A percentile compares a stretch with the other conserved stretches of the same genome.
Conservation (phyloP, 1,284 basidiomycete genomes). For the Cutaneotrichosporon daszewskae region DNA sequence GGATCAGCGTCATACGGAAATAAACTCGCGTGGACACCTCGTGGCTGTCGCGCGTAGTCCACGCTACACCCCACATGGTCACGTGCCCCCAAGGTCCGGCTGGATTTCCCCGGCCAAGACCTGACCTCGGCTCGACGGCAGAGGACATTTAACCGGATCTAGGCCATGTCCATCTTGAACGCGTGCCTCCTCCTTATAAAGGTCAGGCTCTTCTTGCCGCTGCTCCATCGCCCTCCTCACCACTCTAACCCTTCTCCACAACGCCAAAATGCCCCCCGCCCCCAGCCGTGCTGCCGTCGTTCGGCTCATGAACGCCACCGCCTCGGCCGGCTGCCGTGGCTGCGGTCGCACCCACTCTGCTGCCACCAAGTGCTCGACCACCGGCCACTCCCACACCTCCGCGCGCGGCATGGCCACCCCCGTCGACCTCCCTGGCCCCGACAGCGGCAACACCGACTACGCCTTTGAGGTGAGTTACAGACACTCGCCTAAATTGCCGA, state of each 20-base stretch:
- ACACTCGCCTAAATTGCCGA: slow-evolving; percentile 4
- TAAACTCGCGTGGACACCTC: neutral
- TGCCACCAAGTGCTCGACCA: slow-evolving; percentile 13
- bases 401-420: slow-evolving; percentile 64
- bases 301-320: slow-evolving; percentile 35
- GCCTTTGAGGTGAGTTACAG: slow-evolving; percentile 74
- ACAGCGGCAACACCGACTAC: slow-evolving; percentile 70
- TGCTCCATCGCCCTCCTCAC: slow-evolving; percentile 3
- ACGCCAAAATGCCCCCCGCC: slow-evolving; percentile 35
- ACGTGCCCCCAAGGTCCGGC: too few relatives aligned
- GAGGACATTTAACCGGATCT: slow-evolving; percentile 5
- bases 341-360: slow-evolving; percentile 35
- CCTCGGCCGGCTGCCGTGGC: slow-evolving; percentile 40
- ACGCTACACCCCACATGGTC: too few relatives aligned
- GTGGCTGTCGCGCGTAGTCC: too few relatives aligned
- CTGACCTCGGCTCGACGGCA: slow-evolving; percentile 6
- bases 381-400: slow-evolving; percentile 21
- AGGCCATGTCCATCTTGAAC: too few relatives aligned
- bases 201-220: neutral
- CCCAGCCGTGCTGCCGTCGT: slow-evolving; percentile 35
- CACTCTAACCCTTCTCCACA: slow-evolving; percentile 4
- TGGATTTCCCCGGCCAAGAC: too few relatives aligned
- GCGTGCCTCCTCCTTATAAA: too few relatives aligned
- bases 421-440: slow-evolving; percentile 55
- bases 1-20: too few relatives aligned